A percentile compares a stretch with the other conserved stretches of the same genome.
Evolutionary conservation across 2,329 filamentous ascomycete species (phyloP).

Genomic region (Tolypocladium amazonense): DNA sequence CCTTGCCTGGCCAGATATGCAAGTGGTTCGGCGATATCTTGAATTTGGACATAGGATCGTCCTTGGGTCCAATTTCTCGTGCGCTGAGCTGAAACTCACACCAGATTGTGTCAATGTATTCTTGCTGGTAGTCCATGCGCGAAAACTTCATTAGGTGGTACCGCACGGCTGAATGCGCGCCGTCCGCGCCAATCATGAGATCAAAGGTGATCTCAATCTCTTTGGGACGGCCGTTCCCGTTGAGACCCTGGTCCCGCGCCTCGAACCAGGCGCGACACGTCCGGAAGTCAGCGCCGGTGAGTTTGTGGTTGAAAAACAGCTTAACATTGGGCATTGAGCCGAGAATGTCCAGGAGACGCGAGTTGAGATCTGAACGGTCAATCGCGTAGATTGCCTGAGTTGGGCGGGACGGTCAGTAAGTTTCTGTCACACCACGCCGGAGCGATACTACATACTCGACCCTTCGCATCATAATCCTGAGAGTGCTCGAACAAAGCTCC

Average conservation of each 20-base stretch:
- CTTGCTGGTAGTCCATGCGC: conserved; percentile 82
- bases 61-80: conserved; percentile 14
- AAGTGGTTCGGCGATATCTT: conserved; percentile 84
- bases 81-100: conserved; percentile 83
- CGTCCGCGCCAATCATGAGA: conserved; percentile 87
- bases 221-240: conserved; percentile 34
- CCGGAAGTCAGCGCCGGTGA: conserved; percentile 80
- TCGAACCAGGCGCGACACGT: conserved; percentile 83
- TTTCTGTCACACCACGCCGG: not conserved
- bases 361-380: conserved; percentile 76
- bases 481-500: conserved; percentile 66
- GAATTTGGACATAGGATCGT: conserved; percentile 41
- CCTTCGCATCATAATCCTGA: conserved; percentile 87
- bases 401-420: not conserved
- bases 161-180: conserved; percentile 82
- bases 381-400: conserved; percentile 70
- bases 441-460: conserved; percentile 48
- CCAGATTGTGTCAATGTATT: conserved; percentile 95
- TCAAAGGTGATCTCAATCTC: conserved; percentile 86
- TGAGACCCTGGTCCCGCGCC: conserved; percentile 25
- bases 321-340: conserved; percentile 81
- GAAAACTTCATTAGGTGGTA: conserved; percentile 95
- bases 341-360: conserved; percentile 70
- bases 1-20: conserved; percentile 91
- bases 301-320: conserved; percentile 86